Conservation (phyloP, 192 early-diverging fungal genomes). For the Geranomyces variabilis region DNA sequence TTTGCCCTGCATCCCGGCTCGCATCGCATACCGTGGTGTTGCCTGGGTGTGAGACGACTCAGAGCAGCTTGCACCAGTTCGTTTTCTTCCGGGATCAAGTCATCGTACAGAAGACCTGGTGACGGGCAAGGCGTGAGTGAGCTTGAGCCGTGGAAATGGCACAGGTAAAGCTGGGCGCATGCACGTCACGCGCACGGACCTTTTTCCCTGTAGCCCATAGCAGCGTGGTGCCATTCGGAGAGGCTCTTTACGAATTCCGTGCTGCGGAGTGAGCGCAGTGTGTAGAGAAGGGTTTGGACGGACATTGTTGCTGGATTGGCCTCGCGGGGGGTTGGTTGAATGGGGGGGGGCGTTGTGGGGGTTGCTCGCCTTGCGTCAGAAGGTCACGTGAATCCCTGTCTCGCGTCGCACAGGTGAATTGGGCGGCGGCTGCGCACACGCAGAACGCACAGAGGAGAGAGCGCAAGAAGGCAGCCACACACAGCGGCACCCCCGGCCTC, state of each 20-base stretch:
- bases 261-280: constrained; percentile 21
- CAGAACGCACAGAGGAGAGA: too few relatives aligned
- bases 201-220: constrained; percentile 47
- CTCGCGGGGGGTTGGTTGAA: too few relatives aligned
- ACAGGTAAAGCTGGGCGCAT: background rate
- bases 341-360: too few relatives aligned
- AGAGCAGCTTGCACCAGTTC: constrained; percentile 81
- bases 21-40: constrained; percentile 48
- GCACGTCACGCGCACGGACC: constrained; percentile 21
- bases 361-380: too few relatives aligned
- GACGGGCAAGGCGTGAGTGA: background rate
- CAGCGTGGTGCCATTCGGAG: constrained; percentile 30
- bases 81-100: constrained; percentile 85
- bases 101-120: constrained; percentile 86
- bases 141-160: background rate
- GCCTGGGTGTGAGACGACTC: constrained; percentile 70
- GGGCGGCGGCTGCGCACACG: too few relatives aligned
- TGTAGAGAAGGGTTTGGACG: constrained; percentile 11
- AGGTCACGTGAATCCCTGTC: too few relatives aligned
- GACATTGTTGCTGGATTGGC: too few relatives aligned
- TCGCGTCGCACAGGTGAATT: too few relatives aligned
- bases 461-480: too few relatives aligned
- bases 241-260: constrained; percentile 25
- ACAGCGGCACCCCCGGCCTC: too few relatives aligned
- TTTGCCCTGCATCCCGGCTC: too few relatives aligned